phyloP scores from a whole-genome alignment of 1,284 basidiomycete genomes.

The Entoloma clypeatum region DNA sequence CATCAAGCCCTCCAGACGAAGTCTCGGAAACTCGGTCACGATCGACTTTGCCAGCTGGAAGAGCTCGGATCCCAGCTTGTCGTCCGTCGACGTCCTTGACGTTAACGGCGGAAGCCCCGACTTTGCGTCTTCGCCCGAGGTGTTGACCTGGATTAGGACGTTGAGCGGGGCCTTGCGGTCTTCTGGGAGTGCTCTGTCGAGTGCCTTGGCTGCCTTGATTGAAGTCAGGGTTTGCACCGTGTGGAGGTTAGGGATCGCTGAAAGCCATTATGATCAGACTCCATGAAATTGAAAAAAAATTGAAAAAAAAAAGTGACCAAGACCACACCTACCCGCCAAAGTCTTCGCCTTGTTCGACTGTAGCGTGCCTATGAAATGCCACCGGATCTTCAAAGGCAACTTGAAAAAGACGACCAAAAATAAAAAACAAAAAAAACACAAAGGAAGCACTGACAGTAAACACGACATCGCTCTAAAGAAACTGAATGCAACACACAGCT shows the following conservation, averaged over 20 bases:
- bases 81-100: constrained; percentile 27
- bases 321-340: constrained; percentile 77
- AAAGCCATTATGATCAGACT: background rate
- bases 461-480: background rate
- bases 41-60: constrained; percentile 71
- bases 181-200: constrained; percentile 74
- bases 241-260: constrained; percentile 87
- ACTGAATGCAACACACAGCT: constrained; percentile 36
- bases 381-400: constrained; percentile 82
- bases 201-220: constrained; percentile 74
- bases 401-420: constrained; percentile 34
- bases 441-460: background rate
- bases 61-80: constrained; percentile 49
- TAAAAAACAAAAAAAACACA: background rate
- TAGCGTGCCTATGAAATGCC: constrained; percentile 96
- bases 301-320: too few species aligned
- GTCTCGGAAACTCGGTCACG: constrained; percentile 65
- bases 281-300: too few species aligned
- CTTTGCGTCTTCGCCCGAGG: constrained; percentile 87
- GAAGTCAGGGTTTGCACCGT: constrained; percentile 91
- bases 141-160: constrained; percentile 92
- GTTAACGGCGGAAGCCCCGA: constrained; percentile 74
- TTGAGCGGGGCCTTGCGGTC: constrained; percentile 56
- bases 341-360: constrained; percentile 95
- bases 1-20: constrained; percentile 88